Conservation (phyloP, 495 filamentous ascomycete genomes). For the Amniculicola lignicola region DNA sequence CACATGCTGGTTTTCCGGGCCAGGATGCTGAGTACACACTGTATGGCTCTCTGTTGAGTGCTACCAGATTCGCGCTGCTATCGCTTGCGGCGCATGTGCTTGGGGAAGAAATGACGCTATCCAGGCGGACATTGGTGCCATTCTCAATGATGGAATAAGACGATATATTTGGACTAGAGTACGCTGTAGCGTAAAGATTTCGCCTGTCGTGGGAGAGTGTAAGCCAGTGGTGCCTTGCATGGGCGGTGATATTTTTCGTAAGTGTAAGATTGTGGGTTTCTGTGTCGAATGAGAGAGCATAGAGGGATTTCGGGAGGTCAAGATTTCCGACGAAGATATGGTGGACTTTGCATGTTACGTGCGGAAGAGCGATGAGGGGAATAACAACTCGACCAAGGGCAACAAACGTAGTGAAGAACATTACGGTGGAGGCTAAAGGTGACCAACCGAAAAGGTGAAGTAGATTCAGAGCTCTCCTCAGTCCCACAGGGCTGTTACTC, state of each 20-base stretch:
- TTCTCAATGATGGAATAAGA: background rate
- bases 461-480: too few relatives aligned
- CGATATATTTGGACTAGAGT: background rate
- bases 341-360: too few relatives aligned
- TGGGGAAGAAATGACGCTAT: background rate
- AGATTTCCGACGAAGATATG: slow-evolving; percentile 5
- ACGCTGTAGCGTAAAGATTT: background rate
- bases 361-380: too few relatives aligned
- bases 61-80: background rate
- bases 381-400: too few relatives aligned
- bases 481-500: too few relatives aligned
- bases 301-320: background rate
- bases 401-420: too few relatives aligned
- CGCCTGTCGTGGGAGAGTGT: background rate
- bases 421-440: too few relatives aligned
- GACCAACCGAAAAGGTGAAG: too few relatives aligned
- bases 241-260: background rate
- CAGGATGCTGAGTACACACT: slow-evolving; percentile 1
- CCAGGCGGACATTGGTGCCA: background rate
- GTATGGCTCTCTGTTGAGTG: background rate
- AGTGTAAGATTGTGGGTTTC: background rate
- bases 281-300: slow-evolving; percentile 4
- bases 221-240: background rate
- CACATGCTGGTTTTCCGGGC: background rate
- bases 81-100: background rate